A percentile compares a stretch with the other conserved stretches of the same genome.
phyloP scores from a whole-genome alignment of 202 grass and related monocot genomes.

The Panicum virgatum region DNA sequence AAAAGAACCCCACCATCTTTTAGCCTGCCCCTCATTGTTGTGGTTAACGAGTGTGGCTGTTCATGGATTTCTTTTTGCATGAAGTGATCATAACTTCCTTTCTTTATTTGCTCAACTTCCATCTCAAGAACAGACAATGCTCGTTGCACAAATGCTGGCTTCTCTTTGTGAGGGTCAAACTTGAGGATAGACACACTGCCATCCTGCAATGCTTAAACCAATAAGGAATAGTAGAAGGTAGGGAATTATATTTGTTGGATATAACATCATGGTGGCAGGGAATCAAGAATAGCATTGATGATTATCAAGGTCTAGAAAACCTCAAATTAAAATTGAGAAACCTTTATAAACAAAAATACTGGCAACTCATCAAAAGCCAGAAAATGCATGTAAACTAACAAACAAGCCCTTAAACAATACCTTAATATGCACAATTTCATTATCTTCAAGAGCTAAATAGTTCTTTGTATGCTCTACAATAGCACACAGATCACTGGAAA shows the following conservation, averaged over 20 bases:
- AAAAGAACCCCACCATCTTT: constrained; percentile 78
- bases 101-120: constrained; percentile 98
- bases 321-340: constrained; percentile 7
- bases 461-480: constrained; percentile 99
- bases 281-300: not conserved
- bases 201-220: constrained; percentile 53
- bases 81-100: constrained; percentile 85
- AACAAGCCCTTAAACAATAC: constrained; percentile 31
- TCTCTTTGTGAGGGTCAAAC: constrained; percentile 79
- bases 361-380: not conserved
- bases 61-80: constrained; percentile 99
- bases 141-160: constrained; percentile 77
- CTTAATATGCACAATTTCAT: constrained; percentile 96
- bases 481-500: constrained; percentile 95
- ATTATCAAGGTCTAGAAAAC: constrained; percentile 7
- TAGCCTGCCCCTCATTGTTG: constrained; percentile 93
- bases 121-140: constrained; percentile 95
- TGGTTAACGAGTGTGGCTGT: constrained; percentile 83
- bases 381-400: not conserved
- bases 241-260: not conserved
- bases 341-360: not conserved
- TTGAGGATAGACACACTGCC: constrained; percentile 86
- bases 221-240: constrained; percentile 6
- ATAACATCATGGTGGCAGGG: not conserved
- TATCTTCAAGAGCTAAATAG: constrained; percentile 84